Percentiles rank a stretch among this genome's conserved stretches.
These are phyloP conservation scores for Areca catechu DNA, from an alignment of 176 grass and related monocot genomes.

Conservation along the genomic window DNA sequence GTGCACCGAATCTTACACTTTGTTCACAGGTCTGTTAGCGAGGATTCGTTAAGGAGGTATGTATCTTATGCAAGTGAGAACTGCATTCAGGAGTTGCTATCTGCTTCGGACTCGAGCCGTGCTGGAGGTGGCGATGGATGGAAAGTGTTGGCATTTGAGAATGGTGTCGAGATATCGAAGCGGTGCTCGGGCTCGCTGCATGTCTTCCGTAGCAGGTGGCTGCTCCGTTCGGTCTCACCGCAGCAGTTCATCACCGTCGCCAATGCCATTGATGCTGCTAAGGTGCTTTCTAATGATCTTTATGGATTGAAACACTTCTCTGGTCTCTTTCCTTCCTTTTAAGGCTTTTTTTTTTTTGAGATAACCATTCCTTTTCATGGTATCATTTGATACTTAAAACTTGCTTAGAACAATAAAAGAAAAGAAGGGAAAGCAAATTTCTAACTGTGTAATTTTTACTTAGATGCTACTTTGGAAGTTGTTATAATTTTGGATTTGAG, in stretches of 20 bases:
- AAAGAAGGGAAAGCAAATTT: no score
- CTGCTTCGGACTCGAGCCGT: slow-evolving; percentile 62
- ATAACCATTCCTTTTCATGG: no score
- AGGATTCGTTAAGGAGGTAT: slow-evolving; percentile 79
- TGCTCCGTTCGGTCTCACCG: slow-evolving; percentile 64
- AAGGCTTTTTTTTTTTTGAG: no score
- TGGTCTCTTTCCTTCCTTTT: no score
- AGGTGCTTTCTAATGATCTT: slow-evolving; percentile 30
- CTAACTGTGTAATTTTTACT: no score
- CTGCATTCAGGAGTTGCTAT: slow-evolving; percentile 94
- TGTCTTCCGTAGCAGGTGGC: slow-evolving; percentile 79
- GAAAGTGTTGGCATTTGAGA: slow-evolving; percentile 71
- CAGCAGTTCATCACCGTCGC: slow-evolving; percentile 87
- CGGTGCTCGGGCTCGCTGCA: slow-evolving; percentile 45
- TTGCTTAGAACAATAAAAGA: no score
- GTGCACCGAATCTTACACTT: no score
- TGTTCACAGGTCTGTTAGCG: slow-evolving; percentile 66
- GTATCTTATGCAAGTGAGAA: slow-evolving; percentile 90
- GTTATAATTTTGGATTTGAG: no score
- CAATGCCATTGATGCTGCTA: slow-evolving; percentile 87
- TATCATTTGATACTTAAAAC: no score
- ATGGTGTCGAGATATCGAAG: slow-evolving; percentile 90
- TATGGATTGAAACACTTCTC: not conserved
- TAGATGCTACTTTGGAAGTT: no score
- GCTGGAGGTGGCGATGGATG: slow-evolving; percentile 41